Conservation (phyloP, 495 filamentous ascomycete genomes). For the Pseudoneurospora amorphoporcata region DNA sequence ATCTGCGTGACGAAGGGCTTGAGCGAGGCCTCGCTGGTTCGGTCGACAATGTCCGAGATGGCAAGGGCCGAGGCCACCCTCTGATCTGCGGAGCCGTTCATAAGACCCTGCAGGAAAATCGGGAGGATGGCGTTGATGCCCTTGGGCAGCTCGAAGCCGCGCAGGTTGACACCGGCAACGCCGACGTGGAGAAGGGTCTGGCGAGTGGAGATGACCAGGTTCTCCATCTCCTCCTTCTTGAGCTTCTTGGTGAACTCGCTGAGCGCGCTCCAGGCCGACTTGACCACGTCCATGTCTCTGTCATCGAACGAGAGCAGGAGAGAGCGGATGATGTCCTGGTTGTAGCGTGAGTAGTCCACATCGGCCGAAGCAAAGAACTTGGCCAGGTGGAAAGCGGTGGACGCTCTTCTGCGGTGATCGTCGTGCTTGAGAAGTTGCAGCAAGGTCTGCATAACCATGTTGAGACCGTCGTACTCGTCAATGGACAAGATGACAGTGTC, state of each 20-base stretch:
- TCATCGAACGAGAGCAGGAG: conserved; percentile 90
- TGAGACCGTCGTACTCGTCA: conserved; percentile 92
- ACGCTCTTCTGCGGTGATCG: conserved; percentile 72
- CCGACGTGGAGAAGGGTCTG: conserved; percentile 79
- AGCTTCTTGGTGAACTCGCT: conserved; percentile 78
- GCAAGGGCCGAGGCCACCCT: conserved; percentile 83
- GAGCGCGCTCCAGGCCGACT: conserved; percentile 83
- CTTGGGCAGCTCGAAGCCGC: conserved; percentile 89
- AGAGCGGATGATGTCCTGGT: conserved; percentile 83
- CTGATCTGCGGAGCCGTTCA: conserved; percentile 90
- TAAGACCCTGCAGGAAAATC: conserved; percentile 94
- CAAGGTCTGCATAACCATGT: conserved; percentile 88
- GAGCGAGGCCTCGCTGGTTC: conserved; percentile 71
- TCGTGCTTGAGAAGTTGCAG: conserved; percentile 80
- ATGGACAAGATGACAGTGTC: conserved; percentile 83
- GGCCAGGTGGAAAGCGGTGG: conserved; percentile 68
- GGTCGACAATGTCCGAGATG: conserved; percentile 90
- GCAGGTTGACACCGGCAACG: conserved; percentile 70
- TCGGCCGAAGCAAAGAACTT: conserved; percentile 78
- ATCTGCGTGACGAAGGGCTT: conserved; percentile 95
- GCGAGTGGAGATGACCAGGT: conserved; percentile 76
- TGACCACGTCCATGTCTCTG: conserved; percentile 71
- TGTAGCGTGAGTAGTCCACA: conserved; percentile 86
- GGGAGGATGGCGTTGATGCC: conserved; percentile 94
- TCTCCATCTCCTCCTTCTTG: conserved; percentile 97